These are phyloP conservation scores for Calophaca sinica DNA, from an alignment of 306 rosid species.

Conservation along the genomic window DNA sequence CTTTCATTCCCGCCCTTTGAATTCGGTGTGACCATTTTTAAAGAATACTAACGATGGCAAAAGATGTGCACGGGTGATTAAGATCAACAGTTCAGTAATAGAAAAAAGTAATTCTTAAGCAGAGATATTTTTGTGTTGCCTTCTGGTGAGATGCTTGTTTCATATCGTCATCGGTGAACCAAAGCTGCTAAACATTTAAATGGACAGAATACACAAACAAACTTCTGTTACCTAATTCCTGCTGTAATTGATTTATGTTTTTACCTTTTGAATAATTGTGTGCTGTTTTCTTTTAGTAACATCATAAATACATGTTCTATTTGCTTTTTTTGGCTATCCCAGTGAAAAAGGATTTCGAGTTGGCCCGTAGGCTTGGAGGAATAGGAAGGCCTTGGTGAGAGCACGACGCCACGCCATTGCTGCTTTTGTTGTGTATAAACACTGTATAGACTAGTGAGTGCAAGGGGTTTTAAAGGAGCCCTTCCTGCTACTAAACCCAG, in stretches of 20 bases:
- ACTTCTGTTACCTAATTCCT: background rate
- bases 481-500: constrained; percentile 30
- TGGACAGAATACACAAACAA: constrained; percentile 1
- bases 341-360: constrained; percentile 90
- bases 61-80: background rate
- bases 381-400: constrained; percentile 77
- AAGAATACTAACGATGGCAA: constrained; percentile 9
- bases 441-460: background rate
- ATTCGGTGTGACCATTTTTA: background rate
- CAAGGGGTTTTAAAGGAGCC: background rate
- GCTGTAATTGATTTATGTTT: constrained; percentile 18
- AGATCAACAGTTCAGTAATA: background rate
- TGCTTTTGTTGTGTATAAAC: constrained; percentile 6
- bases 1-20: too few relatives aligned
- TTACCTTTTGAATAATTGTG: background rate
- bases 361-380: constrained; percentile 84
- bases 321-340: constrained; percentile 30
- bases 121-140: background rate
- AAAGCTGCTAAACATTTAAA: background rate
- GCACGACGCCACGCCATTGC: background rate
- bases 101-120: background rate
- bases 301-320: constrained; percentile 22
- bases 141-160: background rate
- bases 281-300: constrained; percentile 11
- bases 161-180: background rate